Base-by-base conservation (phyloP, 2,329 filamentous ascomycete species). In the Leptosphaerulina australis region DNA sequence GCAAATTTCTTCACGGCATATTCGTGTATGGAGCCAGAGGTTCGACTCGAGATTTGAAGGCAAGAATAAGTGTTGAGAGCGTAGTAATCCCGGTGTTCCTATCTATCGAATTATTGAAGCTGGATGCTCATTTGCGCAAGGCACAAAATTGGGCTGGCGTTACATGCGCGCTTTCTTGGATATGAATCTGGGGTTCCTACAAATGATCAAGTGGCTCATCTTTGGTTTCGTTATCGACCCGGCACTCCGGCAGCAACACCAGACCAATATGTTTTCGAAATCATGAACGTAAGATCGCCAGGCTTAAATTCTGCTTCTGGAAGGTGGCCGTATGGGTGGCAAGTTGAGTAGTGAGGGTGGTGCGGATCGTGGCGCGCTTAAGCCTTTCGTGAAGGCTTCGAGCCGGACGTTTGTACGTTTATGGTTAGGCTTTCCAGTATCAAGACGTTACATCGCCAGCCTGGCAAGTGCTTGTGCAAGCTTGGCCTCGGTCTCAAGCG, bases 401-500 rank as follows among this genome's bases (percentile, higher is more conserved):
- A 37, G 20, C 41, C 60, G 62, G 58, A 54, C 15, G 21, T 55
- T 35, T 44, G 40, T 21, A 15, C 41, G 12, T 2, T 53, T 58
- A 3, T 14, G 53, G 58, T 41, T 62, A 57, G 49, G 43, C 11
- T 30, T 7, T 24, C 25, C 35, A 40, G 52, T 59, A 64, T 63
- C 60, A 64, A 63, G 53, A 66, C 56, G 66, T 68, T 67, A 67
- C 64, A 68, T 68, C 62, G 64, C 29, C n/a, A n/a, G n/a, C 53
- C 31, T 59, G 37, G 58, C 54, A 44, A 50, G 51, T 61, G 62
- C 62, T 66, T 64, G 58, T 58, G 46, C 41, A 38, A 61, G 55
- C 53, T 67, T 63, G 58, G 46, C 55, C 50, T 44, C 37, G 38
- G 25, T 51, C 41, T 50, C 44, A 47, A 50, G 52, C 60, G 34